Base-by-base conservation (phyloP, 257 asterid species). In the Penstemon newberryi region DNA sequence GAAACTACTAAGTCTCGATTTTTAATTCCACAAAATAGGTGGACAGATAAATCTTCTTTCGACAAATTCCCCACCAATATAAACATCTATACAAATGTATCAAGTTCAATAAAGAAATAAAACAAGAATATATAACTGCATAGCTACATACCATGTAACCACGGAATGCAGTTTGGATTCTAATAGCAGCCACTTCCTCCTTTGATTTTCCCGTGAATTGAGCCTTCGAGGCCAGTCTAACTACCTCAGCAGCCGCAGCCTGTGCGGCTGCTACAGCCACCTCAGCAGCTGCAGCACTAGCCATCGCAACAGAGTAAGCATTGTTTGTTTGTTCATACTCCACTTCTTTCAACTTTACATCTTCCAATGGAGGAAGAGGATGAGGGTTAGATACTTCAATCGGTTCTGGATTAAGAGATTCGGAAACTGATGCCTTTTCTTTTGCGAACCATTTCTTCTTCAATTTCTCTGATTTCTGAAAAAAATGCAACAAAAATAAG, bases 161-260 rank as follows among this genome's bases (percentile, higher is more conserved):
- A 60, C 99, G 95, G 64, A 94, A 94, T 45, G 92, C 95, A 6
- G 93, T 91, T 79, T 94, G 99, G 77, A 91, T 84, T 80, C 65
- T 87, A 71, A 89, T 80, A 33, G 93, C 96, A 0, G 99, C 95
- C 57, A 81, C 89, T 84, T 91, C 97, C 77, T 90, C 96, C 70
- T 47, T 47, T 0, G 96, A 80, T 76, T 85, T 88, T 5, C 96
- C 96, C 0, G 85, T 44, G 72, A 79, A 85, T 4, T 76, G 84
- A 60, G 82, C 15, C 15, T 56, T 80, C 2, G 79, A 69, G 25
- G 90, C 70, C 56, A 78, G 69, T 39, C 86, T 75, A 51, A 83
- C 89, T 56, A 85, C 90, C 77, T 86, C 93, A 1, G 89, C 89
- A 62, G 89, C 91, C 54, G 95, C 91, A 57, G 95, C 91, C 63